Evolutionary conservation across 2,329 filamentous ascomycete genomes (phyloP), one percentile per base, ranked within the genome.

Genomic region (Colletotrichum nymphaeae): DNA sequence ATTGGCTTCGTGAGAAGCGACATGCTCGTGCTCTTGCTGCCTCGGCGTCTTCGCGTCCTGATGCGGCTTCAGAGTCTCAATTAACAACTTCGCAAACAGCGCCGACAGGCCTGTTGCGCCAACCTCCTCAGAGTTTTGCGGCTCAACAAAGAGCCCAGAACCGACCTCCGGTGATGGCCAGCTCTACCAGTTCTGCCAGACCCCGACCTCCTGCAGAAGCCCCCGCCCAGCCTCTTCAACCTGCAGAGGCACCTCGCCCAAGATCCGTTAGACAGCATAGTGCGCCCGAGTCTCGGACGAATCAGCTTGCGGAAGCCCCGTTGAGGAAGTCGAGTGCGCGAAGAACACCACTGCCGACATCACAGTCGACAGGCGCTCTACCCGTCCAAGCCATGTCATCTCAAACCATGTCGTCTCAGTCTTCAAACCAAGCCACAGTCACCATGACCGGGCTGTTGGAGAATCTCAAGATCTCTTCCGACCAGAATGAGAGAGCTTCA

Each of bases 71-170:
- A 11, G 83, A 84, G 37, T 83, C 87, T 37, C 80, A 82, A 55
- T 77, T 78, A 12, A 75, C 78, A 8, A 63, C 77, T 53, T 76
- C 79, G 4, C 83, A 85, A 73, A 80, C 80, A 63, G 79, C 79
- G 1, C 82, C 84, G 0, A 80, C 84, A 0, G 85, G 85, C 5
- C 80, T 90, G 5, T 79, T 91, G 26, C 85, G 86, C 46, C 88
- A 86, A 46, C 89, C 86, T 2, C 89, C 89, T 11, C 90, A 92
- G 78, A 93, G 91, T 78, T 93, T 92, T 79, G 91, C 91, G 14
- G 91, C 91, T 4, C 91, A 93, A 76, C 91, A 93, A 76, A 84
- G 91, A 76, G 88, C 89, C 28, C 90, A 91, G 74, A 85, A 85
- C 75, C 86, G 85, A 70, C 86, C 88, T 6, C 72, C 79, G 4